A percentile compares a stretch with the other conserved stretches of the same genome.
Conservation (phyloP, 225 moss, liverwort and hornwort species). For the Asterella californica region DNA sequence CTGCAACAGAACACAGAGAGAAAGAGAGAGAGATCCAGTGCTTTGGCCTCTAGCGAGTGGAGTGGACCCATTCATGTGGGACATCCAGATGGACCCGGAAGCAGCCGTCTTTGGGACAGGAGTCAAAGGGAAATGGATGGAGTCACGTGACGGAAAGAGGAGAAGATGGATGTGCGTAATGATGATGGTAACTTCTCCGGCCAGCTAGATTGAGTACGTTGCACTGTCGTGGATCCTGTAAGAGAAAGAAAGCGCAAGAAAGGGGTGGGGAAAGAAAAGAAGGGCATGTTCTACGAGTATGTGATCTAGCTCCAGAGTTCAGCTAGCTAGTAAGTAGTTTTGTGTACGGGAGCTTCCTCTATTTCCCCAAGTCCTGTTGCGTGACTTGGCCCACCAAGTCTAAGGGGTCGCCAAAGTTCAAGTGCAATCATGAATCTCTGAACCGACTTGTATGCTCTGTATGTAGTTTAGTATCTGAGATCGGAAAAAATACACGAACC, state of each 20-base stretch:
- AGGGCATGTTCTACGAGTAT: background rate
- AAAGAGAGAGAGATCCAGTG: background rate
- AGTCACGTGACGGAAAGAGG: conserved; percentile 11
- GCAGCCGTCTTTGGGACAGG: background rate
- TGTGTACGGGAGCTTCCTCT: too few species aligned
- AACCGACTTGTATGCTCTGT: too few species aligned
- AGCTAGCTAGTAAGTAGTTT: too few species aligned
- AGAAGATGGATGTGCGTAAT: conserved; percentile 4
- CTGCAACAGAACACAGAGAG: too few species aligned
- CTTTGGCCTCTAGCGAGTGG: background rate
- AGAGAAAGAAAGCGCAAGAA: too few species aligned
- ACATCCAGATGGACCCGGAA: background rate
- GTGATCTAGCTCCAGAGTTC: too few species aligned
- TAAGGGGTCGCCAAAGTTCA: too few species aligned
- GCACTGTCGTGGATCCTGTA: background rate
- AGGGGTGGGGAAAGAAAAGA: background rate
- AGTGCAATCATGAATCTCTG: too few species aligned
- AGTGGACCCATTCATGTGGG: background rate
- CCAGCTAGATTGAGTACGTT: background rate
- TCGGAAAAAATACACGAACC: too few species aligned
- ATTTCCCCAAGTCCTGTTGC: too few species aligned
- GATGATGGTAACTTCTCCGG: conserved; percentile 3
- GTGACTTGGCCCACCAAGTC: too few species aligned
- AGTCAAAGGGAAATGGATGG: conserved; percentile 1
- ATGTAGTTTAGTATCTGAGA: too few species aligned